These are phyloP conservation scores for Kwoniella sp. DNA, from an alignment of 768 basidiomycete species.

Conservation along the genomic window DNA sequence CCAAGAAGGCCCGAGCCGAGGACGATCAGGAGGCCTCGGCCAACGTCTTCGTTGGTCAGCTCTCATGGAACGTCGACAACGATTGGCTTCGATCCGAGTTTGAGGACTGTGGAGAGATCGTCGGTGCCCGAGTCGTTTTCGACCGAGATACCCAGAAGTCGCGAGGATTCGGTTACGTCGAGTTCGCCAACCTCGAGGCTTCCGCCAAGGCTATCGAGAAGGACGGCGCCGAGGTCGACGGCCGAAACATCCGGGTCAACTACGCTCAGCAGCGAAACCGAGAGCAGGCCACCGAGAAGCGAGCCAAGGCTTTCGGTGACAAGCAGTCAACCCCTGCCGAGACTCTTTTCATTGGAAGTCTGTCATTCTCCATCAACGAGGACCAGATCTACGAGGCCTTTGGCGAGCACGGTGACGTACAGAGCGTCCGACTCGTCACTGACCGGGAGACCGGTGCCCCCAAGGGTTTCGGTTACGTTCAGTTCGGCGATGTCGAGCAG, in stretches of 20 bases:
- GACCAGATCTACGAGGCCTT: conserved; percentile 88
- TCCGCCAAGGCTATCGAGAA: conserved; percentile 72
- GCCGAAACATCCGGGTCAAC: conserved; percentile 83
- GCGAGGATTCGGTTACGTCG: conserved; percentile 64
- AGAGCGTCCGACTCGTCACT: conserved; percentile 85
- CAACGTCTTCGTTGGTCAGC: conserved; percentile 85
- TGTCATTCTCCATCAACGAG: conserved; percentile 77
- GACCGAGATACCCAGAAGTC: conserved; percentile 59
- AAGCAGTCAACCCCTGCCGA: conserved; percentile 65
- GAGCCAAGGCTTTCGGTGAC: conserved; percentile 79
- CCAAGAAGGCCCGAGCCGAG: conserved; percentile 80
- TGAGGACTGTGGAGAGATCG: conserved; percentile 81
- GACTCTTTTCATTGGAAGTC: conserved; percentile 87
- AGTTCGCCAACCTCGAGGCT: conserved; percentile 60
- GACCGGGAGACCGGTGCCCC: conserved; percentile 86
- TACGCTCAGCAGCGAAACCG: conserved; percentile 68
- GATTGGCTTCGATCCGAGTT: conserved; percentile 94
- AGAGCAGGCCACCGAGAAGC: conserved; percentile 65
- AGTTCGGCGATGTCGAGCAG: conserved; percentile 77
- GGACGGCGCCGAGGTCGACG: conserved; percentile 87
- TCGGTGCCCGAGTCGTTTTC: conserved; percentile 78
- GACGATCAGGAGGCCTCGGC: conserved; percentile 62
- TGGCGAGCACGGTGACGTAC: conserved; percentile 79
- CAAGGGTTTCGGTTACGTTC: conserved; percentile 97
- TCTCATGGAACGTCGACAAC: conserved; percentile 96